A percentile compares a stretch with the other conserved stretches of the same genome.
Conservation (phyloP, 2,329 filamentous ascomycete species). For the Fusarium brevicatenulatum region DNA sequence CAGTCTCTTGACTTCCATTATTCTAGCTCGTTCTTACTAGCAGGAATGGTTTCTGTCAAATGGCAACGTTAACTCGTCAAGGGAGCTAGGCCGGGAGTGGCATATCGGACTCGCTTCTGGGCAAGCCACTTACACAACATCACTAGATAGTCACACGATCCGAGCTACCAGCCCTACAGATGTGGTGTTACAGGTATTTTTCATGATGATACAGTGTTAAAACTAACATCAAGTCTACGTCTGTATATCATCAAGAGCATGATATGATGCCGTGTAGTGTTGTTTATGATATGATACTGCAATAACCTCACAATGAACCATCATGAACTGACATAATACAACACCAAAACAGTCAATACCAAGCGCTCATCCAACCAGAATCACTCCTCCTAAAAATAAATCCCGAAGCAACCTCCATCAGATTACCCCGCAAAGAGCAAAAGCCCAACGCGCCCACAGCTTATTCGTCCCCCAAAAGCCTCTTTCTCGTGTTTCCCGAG, state of each 20-base stretch:
- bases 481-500: slow-evolving; percentile 23
- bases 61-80: slow-evolving; percentile 18
- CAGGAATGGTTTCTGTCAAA: not conserved
- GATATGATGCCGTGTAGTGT: not conserved
- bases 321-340: not conserved
- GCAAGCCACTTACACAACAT: slow-evolving; percentile 25
- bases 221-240: accelerated
- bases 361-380: not conserved
- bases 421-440: slow-evolving; percentile 27
- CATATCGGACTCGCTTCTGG: not conserved
- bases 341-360: not conserved
- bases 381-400: slow-evolving; percentile 27
- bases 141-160: slow-evolving; percentile 26
- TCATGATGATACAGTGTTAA: not conserved
- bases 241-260: not conserved
- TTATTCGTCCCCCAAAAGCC: slow-evolving; percentile 25
- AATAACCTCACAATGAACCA: not conserved
- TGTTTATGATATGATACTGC: not conserved
- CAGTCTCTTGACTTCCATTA: not conserved
- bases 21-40: not conserved
- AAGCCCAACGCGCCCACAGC: not conserved
- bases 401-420: not conserved
- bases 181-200: not conserved
- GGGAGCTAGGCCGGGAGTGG: slow-evolving; percentile 1
- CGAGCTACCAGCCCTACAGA: slow-evolving; percentile 24